Conservation (phyloP, 192 early-diverging fungal species). For the Coemansia javaensis region DNA sequence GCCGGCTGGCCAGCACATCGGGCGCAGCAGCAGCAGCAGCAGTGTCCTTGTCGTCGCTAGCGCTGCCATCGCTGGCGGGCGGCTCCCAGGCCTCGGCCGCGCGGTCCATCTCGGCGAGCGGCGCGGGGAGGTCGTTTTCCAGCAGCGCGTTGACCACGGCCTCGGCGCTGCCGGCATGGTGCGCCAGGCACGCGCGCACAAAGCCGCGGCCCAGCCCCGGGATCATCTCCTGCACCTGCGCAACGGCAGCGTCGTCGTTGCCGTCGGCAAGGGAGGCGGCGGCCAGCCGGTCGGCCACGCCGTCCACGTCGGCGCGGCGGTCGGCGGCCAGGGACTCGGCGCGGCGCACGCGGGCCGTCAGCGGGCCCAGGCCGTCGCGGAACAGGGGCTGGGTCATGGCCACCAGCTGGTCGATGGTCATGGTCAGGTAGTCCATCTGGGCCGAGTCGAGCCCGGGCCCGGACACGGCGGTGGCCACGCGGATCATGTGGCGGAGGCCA, state of each 20-base stretch:
- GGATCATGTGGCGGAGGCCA: constrained; percentile 56
- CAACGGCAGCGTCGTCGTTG: constrained; percentile 50
- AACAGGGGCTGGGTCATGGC: constrained; percentile 51
- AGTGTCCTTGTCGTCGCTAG: neutral
- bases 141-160: constrained; percentile 73
- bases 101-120: constrained; percentile 64
- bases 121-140: constrained; percentile 67
- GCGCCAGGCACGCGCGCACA: constrained; percentile 77
- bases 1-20: constrained; percentile 53
- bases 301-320: neutral
- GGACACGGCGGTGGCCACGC: constrained; percentile 6
- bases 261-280: constrained; percentile 1
- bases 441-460: constrained; percentile 49
- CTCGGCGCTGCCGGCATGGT: constrained; percentile 64
- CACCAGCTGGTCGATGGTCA: constrained; percentile 67
- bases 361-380: constrained; percentile 14
- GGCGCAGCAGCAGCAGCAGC: neutral
- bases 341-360: neutral
- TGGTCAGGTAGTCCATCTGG: constrained; percentile 58
- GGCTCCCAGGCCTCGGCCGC: constrained; percentile 18
- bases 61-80: neutral
- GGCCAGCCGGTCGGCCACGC: constrained; percentile 2
- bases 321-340: constrained; percentile 1
- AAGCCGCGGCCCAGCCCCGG: constrained; percentile 88
- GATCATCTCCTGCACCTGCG: constrained; percentile 82